phyloP scores from a whole-genome alignment of 2,329 filamentous ascomycete genomes.

The Aspergillus carbonarius region DNA sequence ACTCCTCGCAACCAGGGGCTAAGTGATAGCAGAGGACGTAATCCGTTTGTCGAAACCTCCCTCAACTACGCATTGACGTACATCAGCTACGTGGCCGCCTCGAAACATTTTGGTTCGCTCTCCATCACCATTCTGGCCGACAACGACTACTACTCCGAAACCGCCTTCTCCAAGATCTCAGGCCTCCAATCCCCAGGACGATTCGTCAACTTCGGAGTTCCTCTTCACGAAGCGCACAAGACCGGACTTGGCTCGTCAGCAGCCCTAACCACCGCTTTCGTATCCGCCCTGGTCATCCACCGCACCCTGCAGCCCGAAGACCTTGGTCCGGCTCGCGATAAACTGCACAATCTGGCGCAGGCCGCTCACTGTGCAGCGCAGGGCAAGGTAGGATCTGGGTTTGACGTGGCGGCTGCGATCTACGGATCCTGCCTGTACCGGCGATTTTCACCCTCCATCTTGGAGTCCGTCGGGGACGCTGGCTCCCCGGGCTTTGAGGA shows the following conservation, averaged over 20 bases:
- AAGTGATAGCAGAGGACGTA: slow-evolving; percentile 53
- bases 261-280: slow-evolving; percentile 84
- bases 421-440: slow-evolving; percentile 89
- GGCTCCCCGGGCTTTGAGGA: slow-evolving; percentile 66
- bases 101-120: slow-evolving; percentile 61
- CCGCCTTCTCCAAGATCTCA: slow-evolving; percentile 43
- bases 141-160: slow-evolving; percentile 92
- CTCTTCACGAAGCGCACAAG: slow-evolving; percentile 80
- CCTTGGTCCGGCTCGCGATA: slow-evolving; percentile 53
- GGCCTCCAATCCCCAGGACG: slow-evolving; percentile 37
- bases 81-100: slow-evolving; percentile 53
- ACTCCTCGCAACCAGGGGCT: slow-evolving; percentile 1
- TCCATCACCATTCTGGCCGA: slow-evolving; percentile 87
- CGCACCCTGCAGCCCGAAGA: slow-evolving; percentile 45
- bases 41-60: slow-evolving; percentile 90
- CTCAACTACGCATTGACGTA: slow-evolving; percentile 86
- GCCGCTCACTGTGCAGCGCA: slow-evolving; percentile 93
- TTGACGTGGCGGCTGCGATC: slow-evolving; percentile 90
- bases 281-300: slow-evolving; percentile 50
- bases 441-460: slow-evolving; percentile 80
- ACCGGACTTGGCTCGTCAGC: slow-evolving; percentile 94
- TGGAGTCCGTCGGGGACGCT: slow-evolving; percentile 66
- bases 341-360: slow-evolving; percentile 90
- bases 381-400: slow-evolving; percentile 93
- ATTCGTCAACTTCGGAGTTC: slow-evolving; percentile 76